A percentile compares a stretch with the other conserved stretches of the same genome.
phyloP scores from a whole-genome alignment of 768 basidiomycete species.

The Hypholoma sublateritium region DNA sequence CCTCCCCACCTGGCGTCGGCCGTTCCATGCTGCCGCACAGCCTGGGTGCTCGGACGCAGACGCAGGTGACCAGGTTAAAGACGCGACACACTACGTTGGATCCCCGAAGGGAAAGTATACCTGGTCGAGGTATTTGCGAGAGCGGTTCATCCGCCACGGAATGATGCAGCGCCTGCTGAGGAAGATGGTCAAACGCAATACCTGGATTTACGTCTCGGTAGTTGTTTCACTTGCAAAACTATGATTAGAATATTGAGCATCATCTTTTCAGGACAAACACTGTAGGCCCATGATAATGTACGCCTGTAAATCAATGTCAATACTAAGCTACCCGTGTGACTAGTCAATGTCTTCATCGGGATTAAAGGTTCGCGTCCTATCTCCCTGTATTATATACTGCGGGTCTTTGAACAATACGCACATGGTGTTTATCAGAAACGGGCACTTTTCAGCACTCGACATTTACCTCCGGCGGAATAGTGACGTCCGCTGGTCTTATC shows the following conservation, averaged over 20 bases:
- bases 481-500: constrained; percentile 67
- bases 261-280: constrained; percentile 46
- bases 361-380: constrained; percentile 46
- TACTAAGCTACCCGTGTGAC: not conserved
- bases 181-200: constrained; percentile 58
- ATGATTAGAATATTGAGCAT: not conserved
- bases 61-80: constrained; percentile 24
- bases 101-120: constrained; percentile 28
- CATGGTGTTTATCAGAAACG: constrained; percentile 30
- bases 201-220: constrained; percentile 71
- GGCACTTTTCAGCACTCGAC: constrained; percentile 70
- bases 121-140: constrained; percentile 38
- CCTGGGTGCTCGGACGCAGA: constrained; percentile 18
- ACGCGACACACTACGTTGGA: constrained; percentile 44
- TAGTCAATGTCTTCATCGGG: constrained; percentile 66
- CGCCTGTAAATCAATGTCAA: no score
- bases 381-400: no score
- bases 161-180: constrained; percentile 51
- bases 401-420: not conserved
- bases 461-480: constrained; percentile 54
- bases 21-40: not conserved
- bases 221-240: not conserved
- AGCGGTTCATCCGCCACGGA: constrained; percentile 50
- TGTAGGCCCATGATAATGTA: constrained; percentile 32
- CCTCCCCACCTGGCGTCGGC: constrained; percentile 12